Percentiles rank a stretch among this genome's conserved stretches.
These are phyloP conservation scores for Schwanniomyces pseudopolymorphus DNA, from an alignment of 805 yeast genomes.

Conservation along the genomic window DNA sequence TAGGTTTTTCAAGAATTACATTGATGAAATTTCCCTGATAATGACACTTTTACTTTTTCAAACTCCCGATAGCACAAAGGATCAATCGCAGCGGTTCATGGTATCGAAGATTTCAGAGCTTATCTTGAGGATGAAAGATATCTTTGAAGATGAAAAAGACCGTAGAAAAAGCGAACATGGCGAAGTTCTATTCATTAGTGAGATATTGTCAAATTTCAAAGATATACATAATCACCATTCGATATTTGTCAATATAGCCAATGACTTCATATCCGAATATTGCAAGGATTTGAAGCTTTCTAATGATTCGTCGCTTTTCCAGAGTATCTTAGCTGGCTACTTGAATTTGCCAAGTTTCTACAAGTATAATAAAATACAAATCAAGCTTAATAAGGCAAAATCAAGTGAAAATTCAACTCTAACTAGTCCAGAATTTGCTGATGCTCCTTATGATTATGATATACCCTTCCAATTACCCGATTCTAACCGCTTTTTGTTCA, in stretches of 20 bases:
- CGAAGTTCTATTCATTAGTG: constrained; percentile 30
- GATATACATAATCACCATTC: constrained; percentile 25
- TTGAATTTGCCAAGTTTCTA: constrained; percentile 43
- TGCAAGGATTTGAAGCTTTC: constrained; percentile 37
- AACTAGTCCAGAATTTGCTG: not conserved
- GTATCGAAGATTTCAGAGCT: constrained; percentile 19
- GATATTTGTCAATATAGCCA: constrained; percentile 35
- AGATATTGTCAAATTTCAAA: constrained; percentile 30
- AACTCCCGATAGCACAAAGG: constrained; percentile 10
- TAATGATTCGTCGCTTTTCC: constrained; percentile 42
- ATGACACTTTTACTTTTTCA: constrained; percentile 29
- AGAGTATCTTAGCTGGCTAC: constrained; percentile 38
- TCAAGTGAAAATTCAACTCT: not conserved
- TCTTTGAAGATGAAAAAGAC: constrained; percentile 18
- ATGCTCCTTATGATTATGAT: constrained; percentile 28
- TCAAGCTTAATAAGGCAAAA: constrained; percentile 20
- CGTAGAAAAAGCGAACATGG: constrained; percentile 11
- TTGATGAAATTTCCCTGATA: constrained; percentile 33
- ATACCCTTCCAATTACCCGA: constrained; percentile 44
- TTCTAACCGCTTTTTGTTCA: constrained; percentile 36
- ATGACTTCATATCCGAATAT: constrained; percentile 39
- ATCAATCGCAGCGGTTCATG: constrained; percentile 16
- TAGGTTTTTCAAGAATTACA: constrained; percentile 28
- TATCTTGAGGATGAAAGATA: constrained; percentile 20
- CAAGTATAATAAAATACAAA: constrained; percentile 39